A percentile compares a stretch with the other conserved stretches of the same genome.
Evolutionary conservation across 352 stramenopile genomes (phyloP).

Genomic region (Discostella stelligera): DNA sequence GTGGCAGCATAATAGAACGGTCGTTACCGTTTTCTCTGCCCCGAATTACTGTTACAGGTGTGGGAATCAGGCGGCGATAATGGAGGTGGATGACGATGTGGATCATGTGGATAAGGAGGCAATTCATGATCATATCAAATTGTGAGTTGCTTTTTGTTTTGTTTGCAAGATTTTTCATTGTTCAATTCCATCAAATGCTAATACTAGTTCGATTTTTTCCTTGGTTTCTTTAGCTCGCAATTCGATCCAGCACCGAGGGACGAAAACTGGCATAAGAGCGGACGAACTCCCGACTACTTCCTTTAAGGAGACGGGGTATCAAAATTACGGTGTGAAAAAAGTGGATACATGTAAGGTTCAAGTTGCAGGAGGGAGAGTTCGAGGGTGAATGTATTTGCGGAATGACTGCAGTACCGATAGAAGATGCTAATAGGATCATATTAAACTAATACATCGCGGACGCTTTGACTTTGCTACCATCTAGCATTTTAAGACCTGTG

Average conservation of each 20-base stretch:
- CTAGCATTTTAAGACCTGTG: no score
- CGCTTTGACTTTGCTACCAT: no score
- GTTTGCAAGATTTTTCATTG: slow-evolving; percentile 22
- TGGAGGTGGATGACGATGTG: slow-evolving; percentile 80
- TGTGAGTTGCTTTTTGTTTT: slow-evolving; percentile 57
- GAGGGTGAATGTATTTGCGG: no score
- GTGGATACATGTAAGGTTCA: background rate
- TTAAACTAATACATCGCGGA: no score
- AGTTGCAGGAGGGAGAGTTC: background rate
- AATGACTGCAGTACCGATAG: no score
- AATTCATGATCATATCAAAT: slow-evolving; percentile 83
- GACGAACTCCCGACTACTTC: slow-evolving; percentile 81
- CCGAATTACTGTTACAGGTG: slow-evolving; percentile 99
- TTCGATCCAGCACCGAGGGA: slow-evolving; percentile 80
- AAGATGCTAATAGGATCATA: no score
- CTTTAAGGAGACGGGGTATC: slow-evolving; percentile 50
- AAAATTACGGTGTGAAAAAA: no score
- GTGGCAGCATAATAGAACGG: slow-evolving; percentile 90
- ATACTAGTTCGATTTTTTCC: background rate
- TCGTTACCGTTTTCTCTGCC: slow-evolving; percentile 98
- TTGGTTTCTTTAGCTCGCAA: slow-evolving; percentile 63
- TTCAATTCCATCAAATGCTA: slow-evolving; percentile 8
- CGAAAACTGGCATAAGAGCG: slow-evolving; percentile 81
- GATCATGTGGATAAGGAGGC: slow-evolving; percentile 71
- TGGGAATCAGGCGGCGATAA: slow-evolving; percentile 96